Evolutionary conservation across 106 monocot genomes (phyloP).

Genomic region (Hemerocallis citrina): DNA sequence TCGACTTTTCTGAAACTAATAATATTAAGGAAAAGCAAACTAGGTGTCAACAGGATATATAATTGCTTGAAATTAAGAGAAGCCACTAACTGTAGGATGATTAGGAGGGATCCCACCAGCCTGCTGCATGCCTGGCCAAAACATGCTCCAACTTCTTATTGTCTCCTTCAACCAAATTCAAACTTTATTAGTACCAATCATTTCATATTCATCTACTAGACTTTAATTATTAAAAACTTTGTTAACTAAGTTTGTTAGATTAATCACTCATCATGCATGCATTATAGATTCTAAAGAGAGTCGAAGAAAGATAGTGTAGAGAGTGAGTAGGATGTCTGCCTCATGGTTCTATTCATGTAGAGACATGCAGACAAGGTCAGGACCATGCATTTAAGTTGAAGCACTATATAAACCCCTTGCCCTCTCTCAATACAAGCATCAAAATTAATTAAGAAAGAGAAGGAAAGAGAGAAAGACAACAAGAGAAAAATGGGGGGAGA

Average conservation of each 20-base stretch:
- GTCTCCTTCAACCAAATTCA: constrained; percentile 21
- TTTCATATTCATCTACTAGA: background rate
- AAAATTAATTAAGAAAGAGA: background rate
- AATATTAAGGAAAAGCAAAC: too few species aligned
- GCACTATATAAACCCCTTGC: constrained; percentile 8
- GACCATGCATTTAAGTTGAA: background rate
- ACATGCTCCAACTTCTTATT: constrained; percentile 14
- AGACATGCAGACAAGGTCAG: background rate
- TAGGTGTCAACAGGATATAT: too few species aligned
- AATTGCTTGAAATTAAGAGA: too few species aligned
- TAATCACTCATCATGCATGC: background rate
- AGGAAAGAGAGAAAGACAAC: too few species aligned
- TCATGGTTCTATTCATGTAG: constrained; percentile 1
- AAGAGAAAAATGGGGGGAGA: too few species aligned
- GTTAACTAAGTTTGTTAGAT: background rate
- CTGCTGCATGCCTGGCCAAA: too few species aligned
- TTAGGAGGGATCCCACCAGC: too few species aligned
- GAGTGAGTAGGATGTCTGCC: background rate
- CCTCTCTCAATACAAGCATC: background rate
- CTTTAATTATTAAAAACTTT: background rate
- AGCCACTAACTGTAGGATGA: too few species aligned
- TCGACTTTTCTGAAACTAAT: too few species aligned
- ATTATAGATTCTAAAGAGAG: background rate
- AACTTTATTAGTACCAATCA: background rate
- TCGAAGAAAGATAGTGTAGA: too few species aligned